Evolutionary conservation across 1,139 yeast species (phyloP).

Genomic region (Nakaseomyces delphensis): DNA sequence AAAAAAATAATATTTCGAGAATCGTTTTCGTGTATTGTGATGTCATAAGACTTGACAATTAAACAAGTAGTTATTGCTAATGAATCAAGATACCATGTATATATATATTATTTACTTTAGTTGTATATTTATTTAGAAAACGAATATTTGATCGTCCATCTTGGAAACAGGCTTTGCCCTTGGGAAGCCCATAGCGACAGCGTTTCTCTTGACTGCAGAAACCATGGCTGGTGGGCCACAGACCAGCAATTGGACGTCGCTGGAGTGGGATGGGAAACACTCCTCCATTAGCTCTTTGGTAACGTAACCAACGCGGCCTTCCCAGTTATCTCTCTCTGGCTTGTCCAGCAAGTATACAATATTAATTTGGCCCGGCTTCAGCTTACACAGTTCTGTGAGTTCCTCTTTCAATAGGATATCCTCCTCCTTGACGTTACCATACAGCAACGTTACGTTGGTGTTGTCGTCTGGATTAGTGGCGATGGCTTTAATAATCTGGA

Average conservation of each 20-base stretch:
- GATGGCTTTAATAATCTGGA: conserved; percentile 76
- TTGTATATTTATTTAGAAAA: conserved; percentile 41
- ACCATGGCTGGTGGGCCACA: conserved; percentile 97
- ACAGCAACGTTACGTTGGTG: conserved; percentile 55
- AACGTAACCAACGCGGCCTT: conserved; percentile 74
- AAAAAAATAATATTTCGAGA: too few species aligned
- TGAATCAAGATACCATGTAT: too few species aligned
- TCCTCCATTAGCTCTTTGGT: conserved; percentile 65
- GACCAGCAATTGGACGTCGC: conserved; percentile 60
- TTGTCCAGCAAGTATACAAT: conserved; percentile 71
- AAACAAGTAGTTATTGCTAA: too few species aligned
- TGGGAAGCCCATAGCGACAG: conserved; percentile 65
- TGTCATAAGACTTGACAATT: too few species aligned
- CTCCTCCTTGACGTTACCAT: conserved; percentile 68
- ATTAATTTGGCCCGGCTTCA: conserved; percentile 56
- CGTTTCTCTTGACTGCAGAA: conserved; percentile 71
- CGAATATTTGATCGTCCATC: conserved; percentile 87
- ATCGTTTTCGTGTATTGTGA: too few species aligned
- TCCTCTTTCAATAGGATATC: conserved; percentile 77
- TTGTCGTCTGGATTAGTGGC: conserved; percentile 53
- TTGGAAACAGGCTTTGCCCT: conserved; percentile 89
- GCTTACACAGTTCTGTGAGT: conserved; percentile 59
- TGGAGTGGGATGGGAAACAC: conserved; percentile 46
- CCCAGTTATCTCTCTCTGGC: conserved; percentile 51
- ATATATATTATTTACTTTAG: not conserved